Evolutionary conservation across 2,329 filamentous ascomycete species (phyloP), one percentile per base, ranked within the genome.

Genomic region (Microsporum audouinii): DNA sequence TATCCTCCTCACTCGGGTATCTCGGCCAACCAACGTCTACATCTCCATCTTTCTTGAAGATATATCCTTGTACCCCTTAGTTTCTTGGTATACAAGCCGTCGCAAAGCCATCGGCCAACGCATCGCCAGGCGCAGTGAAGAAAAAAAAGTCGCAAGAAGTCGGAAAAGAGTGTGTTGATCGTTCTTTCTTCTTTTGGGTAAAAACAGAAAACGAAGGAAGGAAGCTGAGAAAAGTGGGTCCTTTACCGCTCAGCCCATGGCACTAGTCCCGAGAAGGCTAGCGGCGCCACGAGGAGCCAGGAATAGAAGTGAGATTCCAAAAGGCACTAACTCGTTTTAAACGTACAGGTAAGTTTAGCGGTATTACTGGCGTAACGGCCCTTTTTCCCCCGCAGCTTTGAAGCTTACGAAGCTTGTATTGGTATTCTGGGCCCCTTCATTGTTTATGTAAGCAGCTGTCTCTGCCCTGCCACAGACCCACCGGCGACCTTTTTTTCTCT

Each of bases 401-500:
- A 23, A 23, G 45, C 27, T 27, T 10, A 49, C 45, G 45, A 14
- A 31, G 5, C 8, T 17, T 27, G 39, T 43, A 43, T 43, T 43
- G 5, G 14, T n/a, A 43, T 6, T 43, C n/a, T n/a, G 17, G 39
- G 12, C 39, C 39, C 12, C 39, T 17, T 10, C 29, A 5, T 49
- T 3, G 2, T 29, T 51, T 43, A 43, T 6, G 5, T 43, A 43
- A 43, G n/a, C 39, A n/a, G 39, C 39, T 17, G 39, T 43, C 39
- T 14, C 14, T 55, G 51, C 51, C 51, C 51, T 55, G 51, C 51
- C 51, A 55, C 51, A 14, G 51, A 55, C 51, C 45, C 45, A 51
- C 45, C 23, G 7, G 10, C 12, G 31, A 36, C 51, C 12, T 12
- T 12, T 51, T 34, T 2, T 12, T 27, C 12, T 12, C 29, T 12